These are phyloP conservation scores for Clathrospora elynae DNA, from an alignment of 2,329 filamentous ascomycete species.

Conservation along the genomic window DNA sequence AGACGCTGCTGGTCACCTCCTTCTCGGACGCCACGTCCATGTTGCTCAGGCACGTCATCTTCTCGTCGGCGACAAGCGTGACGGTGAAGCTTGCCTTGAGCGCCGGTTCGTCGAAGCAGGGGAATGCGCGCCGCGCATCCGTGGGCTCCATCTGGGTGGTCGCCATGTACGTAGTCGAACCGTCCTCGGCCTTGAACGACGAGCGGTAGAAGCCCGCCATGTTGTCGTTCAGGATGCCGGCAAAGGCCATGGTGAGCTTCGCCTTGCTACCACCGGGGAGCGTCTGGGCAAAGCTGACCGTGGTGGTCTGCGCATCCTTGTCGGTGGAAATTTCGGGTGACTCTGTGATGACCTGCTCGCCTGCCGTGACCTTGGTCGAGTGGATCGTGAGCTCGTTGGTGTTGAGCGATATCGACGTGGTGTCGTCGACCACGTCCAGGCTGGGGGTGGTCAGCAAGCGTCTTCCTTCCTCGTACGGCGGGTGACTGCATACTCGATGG, in stretches of 20 bases:
- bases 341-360: slow-evolving; percentile 63
- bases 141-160: slow-evolving; percentile 97
- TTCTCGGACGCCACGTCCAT: slow-evolving; percentile 90
- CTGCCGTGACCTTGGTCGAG: slow-evolving; percentile 69
- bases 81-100: slow-evolving; percentile 93
- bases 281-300: slow-evolving; percentile 74
- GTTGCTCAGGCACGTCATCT: slow-evolving; percentile 91
- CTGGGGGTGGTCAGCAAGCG: slow-evolving; percentile 46
- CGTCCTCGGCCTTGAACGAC: slow-evolving; percentile 83
- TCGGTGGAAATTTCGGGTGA: slow-evolving; percentile 73
- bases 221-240: slow-evolving; percentile 83
- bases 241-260: slow-evolving; percentile 77
- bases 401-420: slow-evolving; percentile 84
- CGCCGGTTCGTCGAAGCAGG: slow-evolving; percentile 94
- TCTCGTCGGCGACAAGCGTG: slow-evolving; percentile 86
- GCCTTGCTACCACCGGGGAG: slow-evolving; percentile 78
- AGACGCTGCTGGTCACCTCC: slow-evolving; percentile 68
- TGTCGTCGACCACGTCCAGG: slow-evolving; percentile 83
- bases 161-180: slow-evolving; percentile 79
- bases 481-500: slow-evolving; percentile 68
- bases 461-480: neutral
- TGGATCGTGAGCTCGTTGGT: slow-evolving; percentile 85
- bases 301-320: slow-evolving; percentile 79
- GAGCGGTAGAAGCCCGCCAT: slow-evolving; percentile 98
- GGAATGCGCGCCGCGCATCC: slow-evolving; percentile 89